Evolutionary conservation across 2,329 filamentous ascomycete species (phyloP).

Genomic region (Paraconiothyrium sp.): DNA sequence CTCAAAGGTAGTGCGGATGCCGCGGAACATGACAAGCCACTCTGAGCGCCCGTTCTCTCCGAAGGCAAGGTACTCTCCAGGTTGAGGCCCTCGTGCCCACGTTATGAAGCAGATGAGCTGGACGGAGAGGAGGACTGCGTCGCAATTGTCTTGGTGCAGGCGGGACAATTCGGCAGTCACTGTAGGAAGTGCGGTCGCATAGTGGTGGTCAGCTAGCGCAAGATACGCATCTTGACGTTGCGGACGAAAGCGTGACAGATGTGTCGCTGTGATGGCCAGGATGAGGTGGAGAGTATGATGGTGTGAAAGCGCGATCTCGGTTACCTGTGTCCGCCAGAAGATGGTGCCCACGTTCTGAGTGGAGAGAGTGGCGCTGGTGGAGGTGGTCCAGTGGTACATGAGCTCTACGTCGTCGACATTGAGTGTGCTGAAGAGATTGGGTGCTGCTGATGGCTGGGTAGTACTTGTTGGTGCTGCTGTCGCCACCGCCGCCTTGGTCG

Average conservation of each 20-base stretch:
- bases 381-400: conserved; percentile 39
- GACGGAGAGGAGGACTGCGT: conserved; percentile 35
- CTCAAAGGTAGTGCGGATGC: conserved; percentile 34
- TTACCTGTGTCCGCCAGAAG: conserved; percentile 29
- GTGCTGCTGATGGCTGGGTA: background rate
- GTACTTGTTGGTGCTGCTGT: conserved; percentile 1
- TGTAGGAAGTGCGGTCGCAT: conserved; percentile 30
- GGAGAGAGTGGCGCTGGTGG: conserved; percentile 35
- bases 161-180: conserved; percentile 34
- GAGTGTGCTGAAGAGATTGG: conserved; percentile 11
- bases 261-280: conserved; percentile 37
- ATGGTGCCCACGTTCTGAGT: conserved; percentile 24
- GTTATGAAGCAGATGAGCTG: conserved; percentile 38
- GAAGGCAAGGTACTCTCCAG: conserved; percentile 43
- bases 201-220: conserved; percentile 32
- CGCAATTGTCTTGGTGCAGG: conserved; percentile 31
- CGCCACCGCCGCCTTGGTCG: background rate
- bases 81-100: conserved; percentile 36
- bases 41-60: conserved; percentile 35
- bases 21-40: conserved; percentile 44
- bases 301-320: conserved; percentile 31
- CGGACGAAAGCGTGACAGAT: conserved; percentile 35
- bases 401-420: conserved; percentile 36
- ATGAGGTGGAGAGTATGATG: conserved; percentile 34
- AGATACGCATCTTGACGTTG: conserved; percentile 28